Base-by-base conservation (phyloP, 352 stramenopile genomes). In the Thraustochytrium striatum region DNA sequence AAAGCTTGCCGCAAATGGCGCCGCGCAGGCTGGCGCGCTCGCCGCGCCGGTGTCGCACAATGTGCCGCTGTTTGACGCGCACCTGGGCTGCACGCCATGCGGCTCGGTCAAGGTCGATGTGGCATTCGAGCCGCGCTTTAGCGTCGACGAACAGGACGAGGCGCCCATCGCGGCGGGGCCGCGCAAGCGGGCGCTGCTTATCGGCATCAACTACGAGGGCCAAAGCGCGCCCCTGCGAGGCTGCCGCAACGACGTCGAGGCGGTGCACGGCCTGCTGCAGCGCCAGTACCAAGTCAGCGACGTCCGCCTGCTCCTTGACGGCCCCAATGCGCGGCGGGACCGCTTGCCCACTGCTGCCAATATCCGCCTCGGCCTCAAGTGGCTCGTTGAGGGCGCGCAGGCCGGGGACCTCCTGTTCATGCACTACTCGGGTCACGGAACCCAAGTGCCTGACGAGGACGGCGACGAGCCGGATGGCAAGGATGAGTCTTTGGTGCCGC, bases 221-320 rank as follows among this genome's bases (percentile, higher is more conserved):
- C 36, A 25, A 73, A 79, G 78, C n/a, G 72, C 59, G 33, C 58
- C 75, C 7, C 30, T 52, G n/a, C 36, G 44, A 43, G 50, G 79
- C 50, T 57, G 39, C 39, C 50, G 83, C 73, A 58, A 83, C 43
- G 79, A 53, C 16, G 44, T 55, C 32, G 28, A 43, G 5, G 43
- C 75, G 70, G 13, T 55, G 43, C 55, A 82, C 30, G 13, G 25
- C 8, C 41, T 84, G 47, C 33, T 44, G n/a, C 36, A 83, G 33
- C 25, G 83, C 21, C 39, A 59, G 35, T 83, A 82, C 32, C 28
- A 61, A 35, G 78, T 36, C 13, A 38, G 11, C 33, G 81, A 83
- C 44, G 81, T 85, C 11, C 81, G 78, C 25, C 52, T 86, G 41
- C 39, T 86, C 11, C 21, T 70, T 7, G 83, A 86, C 57, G 57